A percentile compares a stretch with the other conserved stretches of the same genome.
These are phyloP conservation scores for Fusarium globosum DNA, from an alignment of 2,329 filamentous ascomycete genomes.

Conservation along the genomic window DNA sequence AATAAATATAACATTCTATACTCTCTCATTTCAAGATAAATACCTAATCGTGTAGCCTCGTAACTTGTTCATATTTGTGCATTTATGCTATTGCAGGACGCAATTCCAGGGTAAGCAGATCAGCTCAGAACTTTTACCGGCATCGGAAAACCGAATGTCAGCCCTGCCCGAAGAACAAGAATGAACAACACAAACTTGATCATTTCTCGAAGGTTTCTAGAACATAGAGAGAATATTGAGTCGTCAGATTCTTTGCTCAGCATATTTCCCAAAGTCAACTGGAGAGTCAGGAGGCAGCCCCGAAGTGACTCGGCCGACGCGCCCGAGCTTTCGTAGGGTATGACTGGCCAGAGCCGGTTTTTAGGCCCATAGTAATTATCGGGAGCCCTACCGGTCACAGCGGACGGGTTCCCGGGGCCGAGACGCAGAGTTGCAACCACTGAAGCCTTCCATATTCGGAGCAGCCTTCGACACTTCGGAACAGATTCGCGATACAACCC, in stretches of 20 bases:
- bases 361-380: neutral
- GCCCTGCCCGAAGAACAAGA: neutral
- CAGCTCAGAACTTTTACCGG: fast-evolving
- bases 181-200: neutral
- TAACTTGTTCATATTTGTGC: fast-evolving
- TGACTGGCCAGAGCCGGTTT: neutral
- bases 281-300: neutral
- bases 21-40: fast-evolving
- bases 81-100: neutral
- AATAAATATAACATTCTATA: fast-evolving
- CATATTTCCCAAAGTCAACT: fast-evolving
- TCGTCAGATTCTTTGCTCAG: neutral
- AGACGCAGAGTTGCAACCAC: neutral
- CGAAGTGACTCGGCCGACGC: neutral
- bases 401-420: constrained; percentile 10
- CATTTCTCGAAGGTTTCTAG: neutral
- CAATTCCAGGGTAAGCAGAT: neutral
- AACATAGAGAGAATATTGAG: neutral
- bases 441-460: constrained; percentile 1
- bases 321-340: neutral
- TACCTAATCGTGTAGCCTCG: neutral
- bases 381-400: neutral
- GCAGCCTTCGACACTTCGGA: constrained; percentile 12
- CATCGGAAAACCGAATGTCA: neutral
- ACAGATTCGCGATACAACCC: constrained; percentile 25